A percentile compares a stretch with the other conserved stretches of the same genome.
phyloP scores from a whole-genome alignment of 345 rosid species.

The Conringia planisiliqua region DNA sequence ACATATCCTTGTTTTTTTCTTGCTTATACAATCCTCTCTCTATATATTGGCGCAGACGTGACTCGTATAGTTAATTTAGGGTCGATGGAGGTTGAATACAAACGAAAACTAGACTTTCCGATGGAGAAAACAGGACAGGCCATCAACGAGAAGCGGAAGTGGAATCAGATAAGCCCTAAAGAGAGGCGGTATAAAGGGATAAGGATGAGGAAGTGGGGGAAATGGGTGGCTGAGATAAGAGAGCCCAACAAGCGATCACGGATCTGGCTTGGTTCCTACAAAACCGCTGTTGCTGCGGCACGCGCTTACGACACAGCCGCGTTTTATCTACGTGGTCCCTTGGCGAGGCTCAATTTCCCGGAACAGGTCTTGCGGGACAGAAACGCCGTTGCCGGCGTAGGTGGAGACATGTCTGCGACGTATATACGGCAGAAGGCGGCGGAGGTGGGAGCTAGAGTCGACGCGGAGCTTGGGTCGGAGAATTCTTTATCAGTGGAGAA shows the following conservation, averaged over 20 bases:
- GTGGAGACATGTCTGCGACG: conserved; percentile 7
- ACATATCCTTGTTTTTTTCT: not conserved
- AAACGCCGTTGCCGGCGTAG: not conserved
- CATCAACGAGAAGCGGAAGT: not conserved
- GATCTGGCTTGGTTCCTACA: conserved; percentile 67
- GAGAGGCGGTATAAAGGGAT: conserved; percentile 46
- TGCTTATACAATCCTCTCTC: not conserved
- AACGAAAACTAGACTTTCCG: not conserved
- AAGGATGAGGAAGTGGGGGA: conserved; percentile 78
- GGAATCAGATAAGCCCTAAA: not conserved
- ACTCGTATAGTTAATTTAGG: not conserved
- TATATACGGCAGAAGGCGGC: conserved; percentile 17
- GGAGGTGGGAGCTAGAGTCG: conserved; percentile 16
- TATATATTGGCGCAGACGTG: not conserved
- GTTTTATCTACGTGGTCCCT: conserved; percentile 49
- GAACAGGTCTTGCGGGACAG: not conserved
- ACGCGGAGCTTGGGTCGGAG: conserved; percentile 12
- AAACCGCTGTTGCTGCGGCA: conserved; percentile 58
- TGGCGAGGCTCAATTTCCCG: conserved; percentile 53
- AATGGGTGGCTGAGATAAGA: conserved; percentile 72
- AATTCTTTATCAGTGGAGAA: not conserved
- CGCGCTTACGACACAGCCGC: conserved; percentile 67
- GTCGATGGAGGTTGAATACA: not conserved
- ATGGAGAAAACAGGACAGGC: not conserved
- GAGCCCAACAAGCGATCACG: conserved; percentile 52